Percentiles rank a stretch among this genome's conserved stretches.
phyloP scores from a whole-genome alignment of 2,329 filamentous ascomycete genomes.

The Colletotrichum plurivorum region DNA sequence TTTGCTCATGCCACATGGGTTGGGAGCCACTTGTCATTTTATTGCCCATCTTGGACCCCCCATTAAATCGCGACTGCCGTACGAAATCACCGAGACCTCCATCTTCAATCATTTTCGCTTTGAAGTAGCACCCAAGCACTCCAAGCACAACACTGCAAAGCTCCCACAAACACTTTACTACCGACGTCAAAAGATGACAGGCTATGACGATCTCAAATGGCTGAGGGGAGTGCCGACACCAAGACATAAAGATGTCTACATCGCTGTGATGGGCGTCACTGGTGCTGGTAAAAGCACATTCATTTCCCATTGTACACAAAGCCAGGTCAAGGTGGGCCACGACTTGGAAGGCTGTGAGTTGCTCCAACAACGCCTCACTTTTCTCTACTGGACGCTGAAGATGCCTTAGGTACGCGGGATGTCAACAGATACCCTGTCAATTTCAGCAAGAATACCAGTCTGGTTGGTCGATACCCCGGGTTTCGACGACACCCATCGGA shows the following conservation, averaged over 20 bases:
- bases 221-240: not conserved
- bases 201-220: not conserved
- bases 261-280: not conserved
- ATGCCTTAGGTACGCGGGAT: not conserved
- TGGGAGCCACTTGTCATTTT: no score
- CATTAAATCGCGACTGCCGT: no score
- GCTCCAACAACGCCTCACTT: no score
- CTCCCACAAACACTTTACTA: not conserved
- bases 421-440: not conserved
- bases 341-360: not conserved
- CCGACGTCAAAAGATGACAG: not conserved
- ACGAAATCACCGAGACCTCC: no score
- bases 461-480: not conserved
- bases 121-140: no score
- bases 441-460: not conserved
- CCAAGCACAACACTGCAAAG: no score
- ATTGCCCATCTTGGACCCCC: no score
- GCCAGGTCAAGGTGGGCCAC: not conserved
- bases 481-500: not conserved
- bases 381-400: not conserved
- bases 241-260: not conserved
- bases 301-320: not conserved
- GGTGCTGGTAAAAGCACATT: not conserved
- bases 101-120: no score
- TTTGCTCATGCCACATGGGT: no score